Percentiles rank a stretch among this genome's conserved stretches.
These are phyloP conservation scores for Sonneratia alba DNA, from an alignment of 345 rosid genomes.

Conservation along the genomic window DNA sequence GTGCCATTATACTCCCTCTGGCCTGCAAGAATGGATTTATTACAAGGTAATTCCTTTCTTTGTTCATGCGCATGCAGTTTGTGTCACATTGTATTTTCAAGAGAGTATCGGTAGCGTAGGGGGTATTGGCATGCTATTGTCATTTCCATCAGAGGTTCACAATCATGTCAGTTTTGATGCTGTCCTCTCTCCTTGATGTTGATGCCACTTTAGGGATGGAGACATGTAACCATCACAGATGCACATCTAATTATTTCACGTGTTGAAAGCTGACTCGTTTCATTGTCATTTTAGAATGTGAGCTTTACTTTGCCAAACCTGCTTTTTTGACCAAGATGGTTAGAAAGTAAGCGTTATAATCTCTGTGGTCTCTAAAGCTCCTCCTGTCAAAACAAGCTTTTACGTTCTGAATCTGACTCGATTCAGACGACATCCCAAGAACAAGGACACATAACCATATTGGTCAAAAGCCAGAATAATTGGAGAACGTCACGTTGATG, in stretches of 20 bases:
- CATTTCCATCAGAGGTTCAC: background rate
- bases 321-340: background rate
- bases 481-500: background rate
- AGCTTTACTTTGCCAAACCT: background rate
- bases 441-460: no score
- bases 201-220: background rate
- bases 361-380: background rate
- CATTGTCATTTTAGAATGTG: background rate
- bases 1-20: conserved; percentile 30
- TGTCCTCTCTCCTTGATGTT: background rate
- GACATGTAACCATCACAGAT: background rate
- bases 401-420: background rate
- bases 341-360: background rate
- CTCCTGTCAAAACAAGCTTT: background rate
- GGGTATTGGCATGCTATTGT: background rate
- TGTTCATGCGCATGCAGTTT: background rate
- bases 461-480: background rate
- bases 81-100: background rate
- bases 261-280: background rate
- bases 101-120: background rate
- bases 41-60: conserved; percentile 45
- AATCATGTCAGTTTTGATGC: background rate
- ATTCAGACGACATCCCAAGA: background rate
- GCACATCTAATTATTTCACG: background rate
- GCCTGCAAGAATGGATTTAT: conserved; percentile 45